Percentiles rank a stretch among this genome's conserved stretches.
These are phyloP conservation scores for Tricholoma bakamatsutake DNA, from an alignment of 768 basidiomycete species.

Conservation along the genomic window DNA sequence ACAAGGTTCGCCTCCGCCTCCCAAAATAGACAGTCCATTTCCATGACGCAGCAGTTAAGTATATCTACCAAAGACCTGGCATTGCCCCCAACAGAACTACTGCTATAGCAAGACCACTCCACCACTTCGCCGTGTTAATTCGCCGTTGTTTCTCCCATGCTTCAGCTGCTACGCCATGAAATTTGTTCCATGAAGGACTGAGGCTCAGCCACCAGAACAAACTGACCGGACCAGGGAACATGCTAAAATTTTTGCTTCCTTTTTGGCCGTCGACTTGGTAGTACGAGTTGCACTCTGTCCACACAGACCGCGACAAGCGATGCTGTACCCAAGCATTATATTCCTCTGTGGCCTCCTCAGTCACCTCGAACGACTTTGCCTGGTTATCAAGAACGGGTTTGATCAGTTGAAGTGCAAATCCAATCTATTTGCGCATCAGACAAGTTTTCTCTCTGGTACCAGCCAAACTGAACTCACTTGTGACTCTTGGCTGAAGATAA, in stretches of 20 bases:
- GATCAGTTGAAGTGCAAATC: constrained; percentile 42
- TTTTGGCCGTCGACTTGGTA: constrained; percentile 35
- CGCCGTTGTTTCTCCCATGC: constrained; percentile 28
- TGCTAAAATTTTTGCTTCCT: constrained; percentile 37
- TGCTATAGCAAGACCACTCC: constrained; percentile 17
- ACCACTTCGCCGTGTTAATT: constrained; percentile 16
- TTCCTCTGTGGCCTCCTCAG: constrained; percentile 35
- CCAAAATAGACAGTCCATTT: constrained; percentile 5
- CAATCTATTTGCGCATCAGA: constrained; percentile 32
- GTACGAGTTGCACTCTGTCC: constrained; percentile 49
- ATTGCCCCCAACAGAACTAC: no score
- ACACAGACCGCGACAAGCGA: constrained; percentile 42
- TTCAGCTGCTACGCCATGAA: constrained; percentile 34
- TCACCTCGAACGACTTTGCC: constrained; percentile 46
- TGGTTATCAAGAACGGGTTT: constrained; percentile 45
- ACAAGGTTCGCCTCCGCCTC: no score
- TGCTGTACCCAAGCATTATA: constrained; percentile 50
- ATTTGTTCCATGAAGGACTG: constrained; percentile 36
- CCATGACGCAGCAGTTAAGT: no score
- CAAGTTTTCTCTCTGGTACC: constrained; percentile 7
- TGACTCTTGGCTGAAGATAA: constrained; percentile 49
- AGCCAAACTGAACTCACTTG: constrained; percentile 32
- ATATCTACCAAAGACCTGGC: no score
- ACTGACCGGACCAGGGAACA: constrained; percentile 48
- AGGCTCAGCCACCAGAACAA: constrained; percentile 50